Evolutionary conservation across 1,284 basidiomycete species (phyloP), one percentile per base, ranked within the genome.

Genomic region (Tylopilus sp.): DNA sequence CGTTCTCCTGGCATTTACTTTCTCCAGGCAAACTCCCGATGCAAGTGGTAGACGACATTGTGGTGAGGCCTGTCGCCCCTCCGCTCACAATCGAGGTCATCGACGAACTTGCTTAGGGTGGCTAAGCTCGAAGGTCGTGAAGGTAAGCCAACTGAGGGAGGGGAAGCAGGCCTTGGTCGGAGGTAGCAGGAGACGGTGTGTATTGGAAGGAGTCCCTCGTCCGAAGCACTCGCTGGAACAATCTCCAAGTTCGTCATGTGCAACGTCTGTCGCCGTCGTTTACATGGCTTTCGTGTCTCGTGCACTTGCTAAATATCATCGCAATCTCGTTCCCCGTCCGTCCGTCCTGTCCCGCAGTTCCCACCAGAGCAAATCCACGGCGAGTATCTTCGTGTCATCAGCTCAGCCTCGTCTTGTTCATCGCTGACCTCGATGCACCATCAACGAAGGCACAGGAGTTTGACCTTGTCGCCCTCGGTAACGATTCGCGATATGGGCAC

Each of bases 141-240:
- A 59, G 55, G 70, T 32, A 64, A 65, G 63, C 44, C 63, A 36
- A 26, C 58, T 51, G 61, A n/a, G 52, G 69, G 49, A 24, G 82
- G 75, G 15, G 29, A 29, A 29, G 81, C 82, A 13, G 86, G 80
- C 69, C 83, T 83, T 58, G 87, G 81, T 54, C 83, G 84, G 75
- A 95, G 89, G 77, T 90, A 95, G 9, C 90, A 91, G 8, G 89
- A 89, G 26, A 95, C 81, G 91, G 90, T 4, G 80, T 76, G 36
- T 58, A 61, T 57, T 7, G 81, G 77, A 8, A 85, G 73, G 4
- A 18, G 47, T 9, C 39, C 39, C 39, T 39, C 60, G 41, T 67
- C 69, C n/a, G n/a, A n/a, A 1, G 22, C 41, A 9, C 7, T 44
- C 54, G 4, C 57, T 38, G 67, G 58, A 18, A 49, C 63, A 49